Conservation (phyloP, 305 asterid species). For the Coffea humblotiana region DNA sequence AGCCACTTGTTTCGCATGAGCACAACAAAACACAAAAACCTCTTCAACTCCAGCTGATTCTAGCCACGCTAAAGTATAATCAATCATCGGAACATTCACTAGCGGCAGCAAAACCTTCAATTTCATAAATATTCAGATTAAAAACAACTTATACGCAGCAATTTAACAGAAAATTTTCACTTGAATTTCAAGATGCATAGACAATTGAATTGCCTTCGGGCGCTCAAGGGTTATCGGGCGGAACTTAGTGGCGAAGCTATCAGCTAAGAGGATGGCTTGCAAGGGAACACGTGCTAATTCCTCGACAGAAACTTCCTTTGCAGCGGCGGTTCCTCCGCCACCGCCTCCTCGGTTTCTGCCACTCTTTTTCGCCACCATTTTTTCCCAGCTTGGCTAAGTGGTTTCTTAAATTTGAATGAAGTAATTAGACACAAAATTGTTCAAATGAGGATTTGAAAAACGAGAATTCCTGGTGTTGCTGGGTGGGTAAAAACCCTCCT, state of each 20-base stretch:
- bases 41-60: constrained; percentile 96
- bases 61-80: constrained; percentile 95
- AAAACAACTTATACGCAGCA: neutral
- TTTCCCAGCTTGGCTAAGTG: neutral
- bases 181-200: neutral
- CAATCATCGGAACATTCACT: constrained; percentile 92
- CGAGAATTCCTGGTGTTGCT: too few species aligned
- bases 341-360: constrained; percentile 17
- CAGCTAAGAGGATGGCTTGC: constrained; percentile 89
- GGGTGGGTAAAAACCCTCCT: neutral
- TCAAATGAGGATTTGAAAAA: too few species aligned
- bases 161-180: neutral
- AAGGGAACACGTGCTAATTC: constrained; percentile 70
- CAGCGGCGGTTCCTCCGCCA: constrained; percentile 36
- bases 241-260: constrained; percentile 89
- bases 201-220: constrained; percentile 57
- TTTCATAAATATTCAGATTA: neutral
- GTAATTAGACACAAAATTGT: too few species aligned
- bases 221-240: constrained; percentile 97
- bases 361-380: constrained; percentile 80
- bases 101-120: constrained; percentile 77
- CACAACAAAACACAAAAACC: constrained; percentile 91
- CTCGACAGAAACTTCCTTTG: constrained; percentile 63
- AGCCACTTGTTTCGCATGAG: constrained; percentile 90
- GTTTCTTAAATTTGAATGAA: too few species aligned